phyloP scores from a whole-genome alignment of 2,329 filamentous ascomycete species.

The Pestalotiopsis fici region DNA sequence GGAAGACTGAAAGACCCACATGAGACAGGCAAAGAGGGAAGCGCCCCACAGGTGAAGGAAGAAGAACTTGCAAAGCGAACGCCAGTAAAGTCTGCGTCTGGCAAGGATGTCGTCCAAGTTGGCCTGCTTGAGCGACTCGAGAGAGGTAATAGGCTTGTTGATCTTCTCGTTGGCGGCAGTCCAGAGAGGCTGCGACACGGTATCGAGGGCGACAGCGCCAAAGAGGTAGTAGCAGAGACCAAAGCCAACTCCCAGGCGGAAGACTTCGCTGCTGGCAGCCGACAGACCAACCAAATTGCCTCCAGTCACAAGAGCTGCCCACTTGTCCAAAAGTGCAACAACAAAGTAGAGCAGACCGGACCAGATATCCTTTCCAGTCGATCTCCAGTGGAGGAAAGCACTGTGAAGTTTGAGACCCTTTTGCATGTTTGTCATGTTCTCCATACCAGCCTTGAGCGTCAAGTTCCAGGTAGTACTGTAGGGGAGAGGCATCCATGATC shows the following conservation, averaged over 20 bases:
- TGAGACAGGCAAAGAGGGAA: background rate
- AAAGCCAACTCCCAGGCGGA: constrained; percentile 2
- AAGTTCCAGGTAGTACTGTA: constrained; percentile 7
- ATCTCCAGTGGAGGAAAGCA: constrained; percentile 3
- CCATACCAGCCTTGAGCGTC: constrained; percentile 5
- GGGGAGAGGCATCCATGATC: constrained; percentile 1
- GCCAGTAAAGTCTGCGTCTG: constrained; percentile 1
- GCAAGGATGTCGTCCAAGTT: background rate
- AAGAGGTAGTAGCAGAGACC: constrained; percentile 6
- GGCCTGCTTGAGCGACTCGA: constrained; percentile 1
- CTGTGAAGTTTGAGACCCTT: constrained; percentile 6
- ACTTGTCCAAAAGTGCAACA: constrained; percentile 1
- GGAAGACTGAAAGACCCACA: background rate
- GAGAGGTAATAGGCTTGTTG: constrained; percentile 3
- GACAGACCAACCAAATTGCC: background rate
- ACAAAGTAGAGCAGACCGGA: constrained; percentile 4
- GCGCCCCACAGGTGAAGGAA: constrained; percentile 5
- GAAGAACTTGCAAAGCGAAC: constrained; percentile 7
- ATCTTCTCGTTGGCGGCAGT: background rate
- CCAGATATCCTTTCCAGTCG: constrained; percentile 2
- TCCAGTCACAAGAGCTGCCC: constrained; percentile 1
- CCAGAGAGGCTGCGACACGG: constrained; percentile 3
- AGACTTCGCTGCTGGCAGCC: background rate
- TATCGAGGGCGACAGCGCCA: constrained; percentile 1
- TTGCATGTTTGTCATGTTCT: constrained; percentile 8